Percentiles rank a stretch among this genome's conserved stretches.
phyloP scores from a whole-genome alignment of 2,329 filamentous ascomycete genomes.

The Drechslerella dactyloides region DNA sequence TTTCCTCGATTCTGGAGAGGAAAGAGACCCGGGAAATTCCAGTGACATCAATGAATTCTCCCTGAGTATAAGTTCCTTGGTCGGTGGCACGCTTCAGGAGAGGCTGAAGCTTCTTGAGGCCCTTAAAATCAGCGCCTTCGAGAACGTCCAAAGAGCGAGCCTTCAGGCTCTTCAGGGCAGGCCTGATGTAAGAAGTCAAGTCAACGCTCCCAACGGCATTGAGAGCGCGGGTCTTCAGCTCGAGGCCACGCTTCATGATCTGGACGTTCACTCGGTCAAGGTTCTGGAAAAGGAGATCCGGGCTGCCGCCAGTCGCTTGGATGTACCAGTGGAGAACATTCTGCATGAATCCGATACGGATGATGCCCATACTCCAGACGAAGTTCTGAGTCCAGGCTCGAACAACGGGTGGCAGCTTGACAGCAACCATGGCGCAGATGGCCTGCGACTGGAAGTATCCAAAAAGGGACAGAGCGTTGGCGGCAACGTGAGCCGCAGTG shows the following conservation, averaged over 20 bases:
- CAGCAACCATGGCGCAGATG: conserved; percentile 82
- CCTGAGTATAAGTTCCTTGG: conserved; percentile 41
- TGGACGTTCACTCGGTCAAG: conserved; percentile 79
- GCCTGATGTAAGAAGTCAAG: no score
- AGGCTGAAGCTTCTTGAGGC: no score
- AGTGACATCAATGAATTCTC: conserved; percentile 65
- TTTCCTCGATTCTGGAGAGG: conserved; percentile 79
- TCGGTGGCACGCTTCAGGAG: conserved; percentile 35
- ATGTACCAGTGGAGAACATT: conserved; percentile 93
- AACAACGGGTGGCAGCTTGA: conserved; percentile 84
- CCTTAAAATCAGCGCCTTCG: neutral
- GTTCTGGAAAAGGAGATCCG: conserved; percentile 77
- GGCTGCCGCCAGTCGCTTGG: conserved; percentile 84
- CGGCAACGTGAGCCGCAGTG: conserved; percentile 90
- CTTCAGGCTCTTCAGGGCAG: neutral
- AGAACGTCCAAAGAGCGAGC: no score
- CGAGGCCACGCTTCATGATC: conserved; percentile 70
- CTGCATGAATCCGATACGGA: conserved; percentile 85
- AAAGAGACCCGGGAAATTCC: conserved; percentile 92
- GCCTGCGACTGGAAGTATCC: conserved; percentile 94
- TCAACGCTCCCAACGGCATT: conserved; percentile 64
- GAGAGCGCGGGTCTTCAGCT: conserved; percentile 50
- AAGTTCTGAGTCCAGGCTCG: conserved; percentile 96
- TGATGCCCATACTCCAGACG: conserved; percentile 97
- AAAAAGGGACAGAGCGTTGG: conserved; percentile 91